Conservation (phyloP, 2,329 filamentous ascomycete species). For the Nothophoma quercina region DNA sequence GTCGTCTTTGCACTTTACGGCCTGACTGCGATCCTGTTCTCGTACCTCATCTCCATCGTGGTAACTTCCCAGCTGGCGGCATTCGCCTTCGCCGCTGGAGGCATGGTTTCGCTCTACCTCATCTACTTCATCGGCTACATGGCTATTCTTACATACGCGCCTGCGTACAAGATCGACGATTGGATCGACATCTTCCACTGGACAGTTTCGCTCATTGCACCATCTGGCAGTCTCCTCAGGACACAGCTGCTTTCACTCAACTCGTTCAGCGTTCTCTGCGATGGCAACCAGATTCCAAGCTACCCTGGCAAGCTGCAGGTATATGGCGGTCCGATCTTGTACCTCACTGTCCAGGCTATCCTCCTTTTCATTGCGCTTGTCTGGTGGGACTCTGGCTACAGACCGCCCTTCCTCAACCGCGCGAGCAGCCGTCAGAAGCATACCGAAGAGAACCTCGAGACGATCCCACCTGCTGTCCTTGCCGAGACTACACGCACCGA, state of each 20-base stretch:
- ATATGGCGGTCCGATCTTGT: slow-evolving; percentile 86
- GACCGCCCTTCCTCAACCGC: slow-evolving; percentile 61
- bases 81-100: slow-evolving; percentile 82
- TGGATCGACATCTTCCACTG: slow-evolving; percentile 76
- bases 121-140: slow-evolving; percentile 58
- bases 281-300: slow-evolving; percentile 65
- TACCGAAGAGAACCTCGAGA: slow-evolving; percentile 53
- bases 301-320: slow-evolving; percentile 75
- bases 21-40: slow-evolving; percentile 75
- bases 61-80: slow-evolving; percentile 80
- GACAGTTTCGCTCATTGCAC: slow-evolving; percentile 75
- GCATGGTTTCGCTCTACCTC: slow-evolving; percentile 67
- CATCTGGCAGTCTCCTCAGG: slow-evolving; percentile 77
- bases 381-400: slow-evolving; percentile 78
- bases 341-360: slow-evolving; percentile 77
- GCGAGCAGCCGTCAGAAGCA: slow-evolving; percentile 49
- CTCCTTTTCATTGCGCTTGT: slow-evolving; percentile 76
- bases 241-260: slow-evolving; percentile 81
- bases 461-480: slow-evolving; percentile 64
- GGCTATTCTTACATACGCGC: slow-evolving; percentile 76
- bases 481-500: slow-evolving; percentile 71
- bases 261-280: slow-evolving; percentile 80
- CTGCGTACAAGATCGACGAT: slow-evolving; percentile 71
- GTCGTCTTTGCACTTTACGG: slow-evolving; percentile 83
- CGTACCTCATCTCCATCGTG: slow-evolving; percentile 84